A percentile compares a stretch with the other conserved stretches of the same genome.
Evolutionary conservation across 2,329 filamentous ascomycete species (phyloP).

Genomic region (Aureobasidium sp.): DNA sequence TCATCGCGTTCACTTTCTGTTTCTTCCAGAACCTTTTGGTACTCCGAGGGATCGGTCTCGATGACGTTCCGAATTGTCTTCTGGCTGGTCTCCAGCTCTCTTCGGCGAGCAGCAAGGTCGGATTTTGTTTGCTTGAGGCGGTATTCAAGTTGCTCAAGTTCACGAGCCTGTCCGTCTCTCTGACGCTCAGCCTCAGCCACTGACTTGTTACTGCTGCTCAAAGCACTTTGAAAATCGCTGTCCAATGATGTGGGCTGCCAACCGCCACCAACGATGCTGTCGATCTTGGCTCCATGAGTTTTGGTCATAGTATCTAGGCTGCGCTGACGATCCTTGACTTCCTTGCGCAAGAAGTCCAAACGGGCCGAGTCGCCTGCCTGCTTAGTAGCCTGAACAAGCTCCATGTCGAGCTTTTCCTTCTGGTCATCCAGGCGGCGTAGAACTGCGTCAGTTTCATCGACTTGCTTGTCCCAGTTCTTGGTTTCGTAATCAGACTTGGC

Average conservation of each 20-base stretch:
- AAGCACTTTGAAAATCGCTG: constrained; percentile 56
- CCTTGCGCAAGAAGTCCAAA: constrained; percentile 75
- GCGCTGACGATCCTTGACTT: constrained; percentile 64
- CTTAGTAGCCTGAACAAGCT: constrained; percentile 75
- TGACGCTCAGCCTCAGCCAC: constrained; percentile 60
- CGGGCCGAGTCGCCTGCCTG: constrained; percentile 76
- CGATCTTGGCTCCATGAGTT: constrained; percentile 67
- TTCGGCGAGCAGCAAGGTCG: constrained; percentile 56
- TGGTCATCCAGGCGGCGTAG: constrained; percentile 65
- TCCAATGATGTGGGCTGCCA: constrained; percentile 71
- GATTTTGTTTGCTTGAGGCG: constrained; percentile 60
- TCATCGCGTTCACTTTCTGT: constrained; percentile 52
- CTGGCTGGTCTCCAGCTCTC: constrained; percentile 53
- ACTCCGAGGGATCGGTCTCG: constrained; percentile 43
- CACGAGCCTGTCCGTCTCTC: constrained; percentile 63
- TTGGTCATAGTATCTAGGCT: constrained; percentile 70
- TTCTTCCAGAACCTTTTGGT: constrained; percentile 46
- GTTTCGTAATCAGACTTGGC: constrained; percentile 57
- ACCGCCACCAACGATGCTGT: constrained; percentile 52
- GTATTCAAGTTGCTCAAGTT: constrained; percentile 70
- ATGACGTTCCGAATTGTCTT: constrained; percentile 54
- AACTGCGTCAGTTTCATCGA: constrained; percentile 59
- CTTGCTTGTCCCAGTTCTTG: constrained; percentile 62
- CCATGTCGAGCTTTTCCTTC: constrained; percentile 64
- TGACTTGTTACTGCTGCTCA: constrained; percentile 51